These are phyloP conservation scores for Xylaria multiplex DNA, from an alignment of 2,329 filamentous ascomycete genomes.

Conservation along the genomic window DNA sequence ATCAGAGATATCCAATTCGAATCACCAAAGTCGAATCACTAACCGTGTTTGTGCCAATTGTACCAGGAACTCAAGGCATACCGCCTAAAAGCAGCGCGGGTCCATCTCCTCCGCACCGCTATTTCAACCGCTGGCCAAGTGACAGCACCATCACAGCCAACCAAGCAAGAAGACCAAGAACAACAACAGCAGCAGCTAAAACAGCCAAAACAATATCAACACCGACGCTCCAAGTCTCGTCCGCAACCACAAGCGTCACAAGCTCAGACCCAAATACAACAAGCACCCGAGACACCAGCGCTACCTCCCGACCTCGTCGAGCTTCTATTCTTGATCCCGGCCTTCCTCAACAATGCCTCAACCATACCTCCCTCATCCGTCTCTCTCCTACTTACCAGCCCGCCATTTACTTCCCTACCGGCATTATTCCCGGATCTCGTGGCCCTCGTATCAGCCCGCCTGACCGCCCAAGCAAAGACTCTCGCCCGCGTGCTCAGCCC, in stretches of 20 bases:
- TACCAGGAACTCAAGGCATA: slow-evolving; percentile 61
- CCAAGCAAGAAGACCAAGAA: slow-evolving; percentile 34
- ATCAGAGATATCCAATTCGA: no score
- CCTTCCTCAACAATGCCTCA: slow-evolving; percentile 55
- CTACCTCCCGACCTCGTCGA: slow-evolving; percentile 60
- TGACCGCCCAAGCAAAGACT: slow-evolving; percentile 60
- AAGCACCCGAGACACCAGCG: slow-evolving; percentile 32
- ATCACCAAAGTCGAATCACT: background rate
- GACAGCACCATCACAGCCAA: slow-evolving; percentile 12
- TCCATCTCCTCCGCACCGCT: slow-evolving; percentile 62
- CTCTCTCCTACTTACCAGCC: slow-evolving; percentile 59
- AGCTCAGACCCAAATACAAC: slow-evolving; percentile 31
- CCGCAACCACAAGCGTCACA: slow-evolving; percentile 34
- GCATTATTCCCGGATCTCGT: slow-evolving; percentile 60
- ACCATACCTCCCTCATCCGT: slow-evolving; percentile 52
- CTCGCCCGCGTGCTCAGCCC: slow-evolving; percentile 62
- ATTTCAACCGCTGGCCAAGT: slow-evolving; percentile 57
- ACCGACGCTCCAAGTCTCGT: slow-evolving; percentile 43
- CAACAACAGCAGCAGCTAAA: slow-evolving; percentile 45
- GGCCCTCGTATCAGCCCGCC: slow-evolving; percentile 58
- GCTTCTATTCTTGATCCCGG: slow-evolving; percentile 64
- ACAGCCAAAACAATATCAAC: slow-evolving; percentile 27
- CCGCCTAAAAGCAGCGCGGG: slow-evolving; percentile 60
- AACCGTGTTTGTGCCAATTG: background rate
- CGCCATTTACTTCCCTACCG: slow-evolving; percentile 61